phyloP scores from a whole-genome alignment of 768 basidiomycete species.

The Lactifluus subvellereus region DNA sequence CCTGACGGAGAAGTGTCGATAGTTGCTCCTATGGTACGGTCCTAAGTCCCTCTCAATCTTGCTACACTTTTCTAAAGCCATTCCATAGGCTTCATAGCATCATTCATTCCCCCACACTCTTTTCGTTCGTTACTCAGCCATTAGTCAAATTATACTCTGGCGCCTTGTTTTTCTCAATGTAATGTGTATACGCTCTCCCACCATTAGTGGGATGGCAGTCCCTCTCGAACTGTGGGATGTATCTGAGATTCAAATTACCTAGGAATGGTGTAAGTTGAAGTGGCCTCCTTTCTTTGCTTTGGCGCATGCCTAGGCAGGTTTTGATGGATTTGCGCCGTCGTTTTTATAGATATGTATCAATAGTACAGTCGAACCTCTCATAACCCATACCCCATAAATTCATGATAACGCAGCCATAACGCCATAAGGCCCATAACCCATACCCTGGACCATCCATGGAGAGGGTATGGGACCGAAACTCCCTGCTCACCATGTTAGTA shows the following conservation, averaged over 20 bases:
- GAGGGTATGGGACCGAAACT: no score
- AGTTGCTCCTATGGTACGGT: not conserved
- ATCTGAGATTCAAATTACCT: not conserved
- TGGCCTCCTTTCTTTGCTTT: not conserved
- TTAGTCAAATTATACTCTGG: not conserved
- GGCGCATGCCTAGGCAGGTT: not conserved
- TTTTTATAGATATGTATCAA: no score
- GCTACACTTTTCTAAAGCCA: not conserved
- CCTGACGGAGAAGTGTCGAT: constrained; percentile 15
- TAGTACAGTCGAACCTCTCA: no score
- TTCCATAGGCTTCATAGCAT: not conserved
- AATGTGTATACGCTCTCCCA: not conserved
- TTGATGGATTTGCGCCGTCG: not conserved
- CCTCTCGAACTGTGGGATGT: not conserved
- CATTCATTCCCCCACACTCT: not conserved
- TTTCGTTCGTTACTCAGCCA: not conserved
- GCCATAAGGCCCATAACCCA: no score
- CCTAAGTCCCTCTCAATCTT: not conserved
- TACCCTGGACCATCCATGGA: no score
- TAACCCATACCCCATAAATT: no score
- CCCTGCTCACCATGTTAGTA: no score
- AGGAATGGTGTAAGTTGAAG: not conserved
- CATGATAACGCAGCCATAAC: no score
- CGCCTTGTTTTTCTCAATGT: not conserved
- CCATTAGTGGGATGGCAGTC: not conserved